These are phyloP conservation scores for Mycosphaerella sp. DNA, from an alignment of 2,329 filamentous ascomycete genomes.

Conservation along the genomic window DNA sequence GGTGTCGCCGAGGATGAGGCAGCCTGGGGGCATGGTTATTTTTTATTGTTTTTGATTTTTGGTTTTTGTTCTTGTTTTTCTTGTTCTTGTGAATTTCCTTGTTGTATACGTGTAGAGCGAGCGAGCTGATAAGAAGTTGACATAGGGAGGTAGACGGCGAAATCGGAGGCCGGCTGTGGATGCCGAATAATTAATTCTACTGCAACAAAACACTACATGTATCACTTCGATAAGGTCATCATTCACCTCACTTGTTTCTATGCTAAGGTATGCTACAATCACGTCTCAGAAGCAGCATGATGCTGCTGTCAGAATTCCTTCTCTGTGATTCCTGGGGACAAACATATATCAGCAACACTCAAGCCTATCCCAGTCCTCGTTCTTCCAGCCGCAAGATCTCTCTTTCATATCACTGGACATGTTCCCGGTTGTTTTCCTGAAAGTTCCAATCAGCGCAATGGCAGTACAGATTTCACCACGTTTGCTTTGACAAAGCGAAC, in stretches of 20 bases:
- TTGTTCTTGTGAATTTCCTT: not conserved
- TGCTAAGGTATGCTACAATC: not conserved
- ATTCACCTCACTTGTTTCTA: not conserved
- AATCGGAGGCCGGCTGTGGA: not conserved
- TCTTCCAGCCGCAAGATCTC: too few relatives aligned
- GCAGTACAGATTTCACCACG: too few relatives aligned
- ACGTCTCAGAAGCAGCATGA: not conserved
- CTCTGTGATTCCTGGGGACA: too few relatives aligned
- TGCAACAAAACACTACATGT: not conserved
- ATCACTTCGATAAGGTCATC: not conserved
- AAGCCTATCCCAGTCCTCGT: too few relatives aligned
- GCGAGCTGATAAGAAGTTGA: not conserved
- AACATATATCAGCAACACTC: too few relatives aligned
- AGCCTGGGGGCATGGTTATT: slow-evolving; percentile 1
- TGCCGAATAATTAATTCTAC: not conserved
- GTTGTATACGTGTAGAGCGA: too few relatives aligned
- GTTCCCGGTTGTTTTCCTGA: too few relatives aligned
- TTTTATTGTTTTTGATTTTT: not conserved
- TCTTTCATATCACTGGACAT: too few relatives aligned
- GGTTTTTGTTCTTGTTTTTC: not conserved
- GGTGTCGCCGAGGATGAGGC: slow-evolving; percentile 13
- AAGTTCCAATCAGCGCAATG: too few relatives aligned
- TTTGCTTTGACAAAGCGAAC: too few relatives aligned
- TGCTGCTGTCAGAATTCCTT: not conserved
- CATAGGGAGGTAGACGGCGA: not conserved